Conservation (phyloP, 345 rosid genomes). For the Hypericum perforatum region DNA sequence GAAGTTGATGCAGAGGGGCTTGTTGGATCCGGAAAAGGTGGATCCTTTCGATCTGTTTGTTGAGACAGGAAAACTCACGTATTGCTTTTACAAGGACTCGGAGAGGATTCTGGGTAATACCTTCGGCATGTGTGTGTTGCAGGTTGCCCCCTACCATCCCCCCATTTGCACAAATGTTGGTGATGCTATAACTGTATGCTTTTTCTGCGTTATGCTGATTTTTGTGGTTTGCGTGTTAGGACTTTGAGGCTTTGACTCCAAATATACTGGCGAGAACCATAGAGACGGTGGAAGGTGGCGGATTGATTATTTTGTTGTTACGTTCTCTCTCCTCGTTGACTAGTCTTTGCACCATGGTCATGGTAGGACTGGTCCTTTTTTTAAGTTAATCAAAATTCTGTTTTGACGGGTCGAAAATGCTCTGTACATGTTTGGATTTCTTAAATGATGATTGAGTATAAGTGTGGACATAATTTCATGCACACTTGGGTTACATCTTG, state of each 20-base stretch:
- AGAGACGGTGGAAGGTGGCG: conserved; percentile 98
- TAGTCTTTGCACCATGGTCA: conserved; percentile 86
- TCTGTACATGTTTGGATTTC: too few species aligned
- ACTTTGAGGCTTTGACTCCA: conserved; percentile 94
- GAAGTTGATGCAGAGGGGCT: conserved; percentile 75
- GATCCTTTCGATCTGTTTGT: conserved; percentile 86
- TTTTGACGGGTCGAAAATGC: background rate
- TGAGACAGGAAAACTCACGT: conserved; percentile 77
- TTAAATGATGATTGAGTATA: too few species aligned
- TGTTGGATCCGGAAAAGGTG: conserved; percentile 82
- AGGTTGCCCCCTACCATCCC: conserved; percentile 31
- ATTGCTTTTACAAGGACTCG: conserved; percentile 84
- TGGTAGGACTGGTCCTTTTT: conserved; percentile 42
- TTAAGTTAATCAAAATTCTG: background rate
- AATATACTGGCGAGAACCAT: conserved; percentile 92
- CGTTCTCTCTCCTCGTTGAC: conserved; percentile 79
- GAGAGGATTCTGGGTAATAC: conserved; percentile 88
- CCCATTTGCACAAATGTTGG: background rate
- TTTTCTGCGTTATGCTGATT: background rate
- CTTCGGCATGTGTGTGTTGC: conserved; percentile 91
- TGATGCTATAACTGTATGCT: background rate
- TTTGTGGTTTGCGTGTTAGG: conserved; percentile 35
- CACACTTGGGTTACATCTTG: too few species aligned
- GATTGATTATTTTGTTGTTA: conserved; percentile 64
- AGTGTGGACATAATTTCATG: too few species aligned